These are phyloP conservation scores for Cystofilobasidium capitatum DNA, from an alignment of 768 basidiomycete species.

Conservation along the genomic window DNA sequence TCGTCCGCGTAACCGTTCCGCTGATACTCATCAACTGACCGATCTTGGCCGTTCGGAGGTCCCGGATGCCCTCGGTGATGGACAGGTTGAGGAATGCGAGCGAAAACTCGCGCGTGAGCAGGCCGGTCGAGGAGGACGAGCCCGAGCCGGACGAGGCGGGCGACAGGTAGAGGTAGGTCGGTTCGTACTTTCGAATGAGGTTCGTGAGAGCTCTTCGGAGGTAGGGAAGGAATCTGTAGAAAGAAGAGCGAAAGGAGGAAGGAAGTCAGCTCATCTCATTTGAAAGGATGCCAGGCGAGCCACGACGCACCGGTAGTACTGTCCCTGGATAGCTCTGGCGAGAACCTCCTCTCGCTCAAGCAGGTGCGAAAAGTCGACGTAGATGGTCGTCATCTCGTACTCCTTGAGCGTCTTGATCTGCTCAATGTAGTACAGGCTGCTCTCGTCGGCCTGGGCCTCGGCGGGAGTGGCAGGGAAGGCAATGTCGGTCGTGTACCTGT, in stretches of 20 bases:
- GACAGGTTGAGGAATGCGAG: constrained; percentile 93
- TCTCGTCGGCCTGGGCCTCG: constrained; percentile 47
- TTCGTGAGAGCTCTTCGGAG: constrained; percentile 82
- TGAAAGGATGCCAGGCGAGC: not conserved
- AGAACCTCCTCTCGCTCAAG: constrained; percentile 84
- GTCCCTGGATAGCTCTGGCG: constrained; percentile 81
- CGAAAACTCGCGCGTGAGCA: constrained; percentile 85
- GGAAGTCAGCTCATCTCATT: not conserved
- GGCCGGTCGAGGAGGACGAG: constrained; percentile 60
- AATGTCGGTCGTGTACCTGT: constrained; percentile 75
- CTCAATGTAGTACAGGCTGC: constrained; percentile 69
- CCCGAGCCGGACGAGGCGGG: constrained; percentile 46
- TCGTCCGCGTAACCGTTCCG: constrained; percentile 93
- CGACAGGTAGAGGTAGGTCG: constrained; percentile 90
- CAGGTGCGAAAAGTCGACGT: constrained; percentile 88
- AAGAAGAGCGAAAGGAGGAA: not conserved
- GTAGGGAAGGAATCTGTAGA: constrained; percentile 79
- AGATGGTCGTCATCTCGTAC: constrained; percentile 87
- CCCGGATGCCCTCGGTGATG: constrained; percentile 86
- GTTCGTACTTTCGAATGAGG: constrained; percentile 78
- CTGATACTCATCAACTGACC: constrained; percentile 90
- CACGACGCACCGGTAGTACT: constrained; percentile 68
- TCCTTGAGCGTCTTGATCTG: constrained; percentile 94
- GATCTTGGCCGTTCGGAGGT: constrained; percentile 83
- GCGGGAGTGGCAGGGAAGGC: constrained; percentile 69